These are phyloP conservation scores for Alternaria burnsii DNA, from an alignment of 2,329 filamentous ascomycete genomes.

Conservation along the genomic window DNA sequence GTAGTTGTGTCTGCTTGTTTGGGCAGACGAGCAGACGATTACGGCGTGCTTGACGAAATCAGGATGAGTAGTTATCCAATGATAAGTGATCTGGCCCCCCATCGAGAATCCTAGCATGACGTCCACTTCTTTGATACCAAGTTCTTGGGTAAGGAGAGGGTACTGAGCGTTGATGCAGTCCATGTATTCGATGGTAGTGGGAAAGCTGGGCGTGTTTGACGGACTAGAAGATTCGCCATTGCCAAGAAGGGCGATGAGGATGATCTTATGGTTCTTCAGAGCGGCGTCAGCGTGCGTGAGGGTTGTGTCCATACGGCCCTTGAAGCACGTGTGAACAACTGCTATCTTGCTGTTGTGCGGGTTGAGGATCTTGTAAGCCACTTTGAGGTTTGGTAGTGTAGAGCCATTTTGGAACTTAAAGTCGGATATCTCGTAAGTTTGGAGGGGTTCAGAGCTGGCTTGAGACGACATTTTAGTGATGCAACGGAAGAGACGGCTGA, in stretches of 20 bases:
- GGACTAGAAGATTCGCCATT: conserved; percentile 65
- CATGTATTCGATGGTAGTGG: conserved; percentile 54
- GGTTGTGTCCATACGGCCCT: conserved; percentile 61
- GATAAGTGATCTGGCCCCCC: conserved; percentile 64
- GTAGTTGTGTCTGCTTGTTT: conserved; percentile 62
- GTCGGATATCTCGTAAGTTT: conserved; percentile 25
- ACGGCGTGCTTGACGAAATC: conserved; percentile 55
- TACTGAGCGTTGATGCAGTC: conserved; percentile 64
- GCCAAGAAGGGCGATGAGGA: conserved; percentile 62
- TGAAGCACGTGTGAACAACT: conserved; percentile 65
- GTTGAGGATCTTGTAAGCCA: conserved; percentile 39
- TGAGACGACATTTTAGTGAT: conserved; percentile 21
- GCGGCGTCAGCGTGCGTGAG: conserved; percentile 57
- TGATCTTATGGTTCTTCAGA: conserved; percentile 59
- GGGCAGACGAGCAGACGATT: conserved; percentile 61
- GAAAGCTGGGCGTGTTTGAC: conserved; percentile 59
- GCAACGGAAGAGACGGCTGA: neutral
- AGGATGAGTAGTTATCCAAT: conserved; percentile 61
- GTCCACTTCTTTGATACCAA: conserved; percentile 56
- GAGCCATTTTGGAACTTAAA: conserved; percentile 32
- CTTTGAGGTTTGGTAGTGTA: conserved; percentile 19
- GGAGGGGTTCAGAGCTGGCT: conserved; percentile 13
- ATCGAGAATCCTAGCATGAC: conserved; percentile 65
- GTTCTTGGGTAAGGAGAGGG: conserved; percentile 50
- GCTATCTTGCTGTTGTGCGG: conserved; percentile 33